Evolutionary conservation across 1,284 basidiomycete genomes (phyloP).

Genomic region (Sporisorium scitamineum): DNA sequence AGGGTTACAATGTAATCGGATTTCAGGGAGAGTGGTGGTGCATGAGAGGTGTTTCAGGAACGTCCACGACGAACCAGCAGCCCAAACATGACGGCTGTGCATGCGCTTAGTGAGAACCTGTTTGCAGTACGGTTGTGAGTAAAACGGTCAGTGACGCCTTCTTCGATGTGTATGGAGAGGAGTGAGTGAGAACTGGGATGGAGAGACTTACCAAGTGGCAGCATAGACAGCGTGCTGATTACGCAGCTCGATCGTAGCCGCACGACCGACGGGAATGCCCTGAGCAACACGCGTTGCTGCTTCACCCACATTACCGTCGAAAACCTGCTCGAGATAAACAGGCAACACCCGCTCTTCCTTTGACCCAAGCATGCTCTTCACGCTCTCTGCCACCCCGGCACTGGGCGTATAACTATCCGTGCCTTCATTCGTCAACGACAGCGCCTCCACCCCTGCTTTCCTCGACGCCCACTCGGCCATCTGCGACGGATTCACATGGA

Average conservation of each 20-base stretch:
- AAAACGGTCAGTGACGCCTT: neutral
- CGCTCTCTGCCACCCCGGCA: constrained; percentile 44
- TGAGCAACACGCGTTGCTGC: constrained; percentile 76
- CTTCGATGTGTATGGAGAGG: too few relatives aligned
- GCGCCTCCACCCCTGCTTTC: constrained; percentile 80
- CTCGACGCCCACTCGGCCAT: constrained; percentile 85
- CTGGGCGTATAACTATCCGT: constrained; percentile 49
- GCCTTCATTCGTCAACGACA: constrained; percentile 9
- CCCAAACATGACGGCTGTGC: constrained; percentile 61
- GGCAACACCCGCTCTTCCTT: constrained; percentile 51
- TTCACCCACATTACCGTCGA: constrained; percentile 79
- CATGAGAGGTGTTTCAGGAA: constrained; percentile 2
- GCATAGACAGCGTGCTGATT: constrained; percentile 97
- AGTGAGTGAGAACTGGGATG: neutral
- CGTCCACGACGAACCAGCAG: constrained; percentile 49
- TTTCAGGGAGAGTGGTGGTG: constrained; percentile 3
- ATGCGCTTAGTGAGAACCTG: constrained; percentile 60
- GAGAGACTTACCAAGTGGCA: constrained; percentile 81
- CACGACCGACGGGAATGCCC: constrained; percentile 87
- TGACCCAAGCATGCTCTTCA: constrained; percentile 41
- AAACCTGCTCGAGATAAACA: constrained; percentile 64
- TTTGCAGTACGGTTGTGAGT: neutral
- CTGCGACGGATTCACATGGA: constrained; percentile 80
- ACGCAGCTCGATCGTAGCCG: constrained; percentile 86
- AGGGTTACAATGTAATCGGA: neutral